Evolutionary conservation across 768 basidiomycete genomes (phyloP).

Genomic region (Hygrophoropsis aurantiaca): DNA sequence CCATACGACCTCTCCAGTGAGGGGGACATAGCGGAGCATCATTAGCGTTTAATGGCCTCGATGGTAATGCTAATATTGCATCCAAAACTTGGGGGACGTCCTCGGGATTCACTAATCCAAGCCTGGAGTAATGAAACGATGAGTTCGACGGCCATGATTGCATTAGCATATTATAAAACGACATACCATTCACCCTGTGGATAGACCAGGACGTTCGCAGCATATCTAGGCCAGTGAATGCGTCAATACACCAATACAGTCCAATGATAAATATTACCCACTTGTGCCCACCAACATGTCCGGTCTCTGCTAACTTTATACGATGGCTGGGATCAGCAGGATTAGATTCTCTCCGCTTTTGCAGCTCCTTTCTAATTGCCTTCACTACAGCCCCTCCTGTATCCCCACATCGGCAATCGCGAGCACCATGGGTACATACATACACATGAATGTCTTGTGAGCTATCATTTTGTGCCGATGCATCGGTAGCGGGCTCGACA

Average conservation of each 20-base stretch:
- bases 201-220: conserved; percentile 67
- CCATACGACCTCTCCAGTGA: conserved; percentile 76
- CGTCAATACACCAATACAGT: no score
- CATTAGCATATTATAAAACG: not conserved
- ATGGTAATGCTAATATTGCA: conserved; percentile 34
- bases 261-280: conserved; percentile 46
- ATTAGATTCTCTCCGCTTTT: conserved; percentile 31
- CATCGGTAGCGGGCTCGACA: conserved; percentile 21
- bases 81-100: conserved; percentile 58
- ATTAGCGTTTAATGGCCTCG: conserved; percentile 23
- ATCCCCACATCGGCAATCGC: conserved; percentile 80
- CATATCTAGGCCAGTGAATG: conserved; percentile 53
- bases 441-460: conserved; percentile 46
- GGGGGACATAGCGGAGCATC: conserved; percentile 40
- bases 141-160: not conserved
- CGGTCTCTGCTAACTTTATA: conserved; percentile 59
- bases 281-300: conserved; percentile 86
- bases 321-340: conserved; percentile 28
- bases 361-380: conserved; percentile 54
- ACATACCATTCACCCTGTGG: conserved; percentile 74
- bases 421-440: conserved; percentile 76
- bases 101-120: conserved; percentile 57
- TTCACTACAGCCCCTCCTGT: conserved; percentile 56
- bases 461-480: no score
- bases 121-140: conserved; percentile 37